A percentile compares a stretch with the other conserved stretches of the same genome.
Conservation (phyloP, 306 rosid species). For the Ormosia semicastrata region DNA sequence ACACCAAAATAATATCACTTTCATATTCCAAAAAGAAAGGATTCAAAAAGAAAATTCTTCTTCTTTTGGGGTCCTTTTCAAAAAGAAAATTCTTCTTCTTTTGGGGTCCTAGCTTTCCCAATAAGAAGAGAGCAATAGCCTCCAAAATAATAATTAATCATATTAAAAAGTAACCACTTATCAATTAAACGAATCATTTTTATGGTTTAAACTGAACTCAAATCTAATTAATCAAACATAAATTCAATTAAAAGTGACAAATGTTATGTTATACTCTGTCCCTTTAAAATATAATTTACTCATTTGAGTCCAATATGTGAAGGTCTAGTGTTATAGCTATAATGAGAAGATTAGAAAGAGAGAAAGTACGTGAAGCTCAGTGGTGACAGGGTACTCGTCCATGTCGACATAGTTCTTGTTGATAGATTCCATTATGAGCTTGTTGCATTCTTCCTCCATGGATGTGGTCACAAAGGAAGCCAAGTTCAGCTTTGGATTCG, state of each 20-base stretch:
- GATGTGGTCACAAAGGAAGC: slow-evolving; percentile 87
- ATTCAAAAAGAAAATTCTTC: too few species aligned
- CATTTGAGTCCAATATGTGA: too few species aligned
- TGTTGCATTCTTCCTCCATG: slow-evolving; percentile 79
- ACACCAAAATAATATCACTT: neutral
- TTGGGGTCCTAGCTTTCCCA: neutral
- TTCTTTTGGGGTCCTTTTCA: neutral
- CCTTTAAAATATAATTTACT: too few species aligned
- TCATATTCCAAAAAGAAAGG: neutral
- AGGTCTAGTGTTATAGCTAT: neutral
- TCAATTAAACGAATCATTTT: too few species aligned
- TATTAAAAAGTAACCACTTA: neutral
- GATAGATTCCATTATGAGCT: slow-evolving; percentile 71
- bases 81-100: too few species aligned
- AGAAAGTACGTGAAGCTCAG: slow-evolving; percentile 59
- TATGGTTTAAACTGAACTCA: neutral
- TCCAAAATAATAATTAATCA: too few species aligned
- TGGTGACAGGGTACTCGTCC: slow-evolving; percentile 79
- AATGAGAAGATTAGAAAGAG: neutral
- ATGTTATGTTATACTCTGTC: neutral
- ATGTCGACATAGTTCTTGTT: slow-evolving; percentile 78
- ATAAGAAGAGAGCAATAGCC: too few species aligned
- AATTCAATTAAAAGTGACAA: neutral
- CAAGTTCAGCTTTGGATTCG: slow-evolving; percentile 63
- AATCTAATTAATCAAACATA: too few species aligned